Conservation (phyloP, 2,329 filamentous ascomycete genomes). For the Fusarium sp. region DNA sequence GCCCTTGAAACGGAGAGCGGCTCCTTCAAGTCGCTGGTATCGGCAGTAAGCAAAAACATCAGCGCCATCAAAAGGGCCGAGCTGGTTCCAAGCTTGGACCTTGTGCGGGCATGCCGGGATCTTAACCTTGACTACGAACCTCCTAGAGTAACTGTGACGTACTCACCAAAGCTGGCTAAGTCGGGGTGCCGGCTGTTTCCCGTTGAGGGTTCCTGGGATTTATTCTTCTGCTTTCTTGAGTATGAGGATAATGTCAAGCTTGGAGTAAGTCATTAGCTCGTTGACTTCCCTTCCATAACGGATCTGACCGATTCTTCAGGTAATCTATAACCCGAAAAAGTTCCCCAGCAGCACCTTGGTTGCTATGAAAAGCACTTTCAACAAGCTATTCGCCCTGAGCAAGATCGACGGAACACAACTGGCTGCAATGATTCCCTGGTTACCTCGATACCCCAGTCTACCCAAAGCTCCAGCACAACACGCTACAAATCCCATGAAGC, state of each 20-base stretch:
- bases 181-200: not conserved
- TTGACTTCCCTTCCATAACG: not conserved
- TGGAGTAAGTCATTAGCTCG: not conserved
- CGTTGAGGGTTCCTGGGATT: constrained; percentile 1
- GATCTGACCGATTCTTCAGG: not conserved
- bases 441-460: not conserved
- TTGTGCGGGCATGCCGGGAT: not conserved
- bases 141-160: not conserved
- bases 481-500: not conserved
- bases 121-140: not conserved
- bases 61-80: constrained; percentile 1
- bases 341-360: not conserved
- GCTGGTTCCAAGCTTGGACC: not conserved
- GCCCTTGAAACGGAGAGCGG: not conserved
- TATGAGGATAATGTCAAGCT: not conserved
- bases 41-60: not conserved
- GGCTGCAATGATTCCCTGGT: not conserved
- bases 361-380: not conserved
- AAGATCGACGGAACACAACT: not conserved
- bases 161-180: not conserved
- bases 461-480: not conserved
- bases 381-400: not conserved
- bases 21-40: not conserved
- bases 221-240: constrained; percentile 1
- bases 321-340: too few species aligned